Evolutionary conservation across 148 eudicot species (phyloP), one percentile per base, ranked within the genome.

Genomic region (Pharnaceum exiguum): DNA sequence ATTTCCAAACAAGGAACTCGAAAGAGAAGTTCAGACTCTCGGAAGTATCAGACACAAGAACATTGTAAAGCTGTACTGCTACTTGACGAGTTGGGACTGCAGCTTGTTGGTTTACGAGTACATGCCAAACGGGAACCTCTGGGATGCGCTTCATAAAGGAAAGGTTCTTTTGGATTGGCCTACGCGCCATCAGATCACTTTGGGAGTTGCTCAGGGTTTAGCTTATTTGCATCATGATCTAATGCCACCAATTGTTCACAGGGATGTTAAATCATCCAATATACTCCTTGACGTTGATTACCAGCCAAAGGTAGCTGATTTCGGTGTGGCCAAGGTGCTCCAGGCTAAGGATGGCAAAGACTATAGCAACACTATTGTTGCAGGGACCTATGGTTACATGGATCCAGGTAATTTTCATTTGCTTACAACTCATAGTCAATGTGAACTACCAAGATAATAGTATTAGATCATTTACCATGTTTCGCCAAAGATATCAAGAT

Each of bases 371-470:
- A 86, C 90, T 32, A 69, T 74, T 27, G 67, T 86, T 57, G 99
- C 91, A 31, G 99, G 99, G 67, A 88, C 96, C 51, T 93, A 78
- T 30, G 99, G 96, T n/a, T 93, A 93, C 73, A 68, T 88, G 72
- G 99, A 94, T 40, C 99, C 99, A 64, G 99, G 99, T 90, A 75
- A 66, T 47, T 49, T 46, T 39, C 54, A 35, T 15, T 23, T 32
- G 51, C 17, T 38, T 62, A 50, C 15, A 61, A 25, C 39, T 24
- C 8, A 18, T 47, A 45, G 36, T 31, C 36, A 16, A 37, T 26
- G 24, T 13, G 17, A 33, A 26, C 30, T 22, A 37, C 39, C 15
- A n/a, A 12, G 21, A 30, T 44, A 3, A 45, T 31, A 4, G 30
- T 26, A 44, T 19, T 0, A 8, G 43, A 16, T 32, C 26, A 62